Base-by-base conservation (phyloP, 129 eudicot genomes). In the Lactuca sativa region DNA sequence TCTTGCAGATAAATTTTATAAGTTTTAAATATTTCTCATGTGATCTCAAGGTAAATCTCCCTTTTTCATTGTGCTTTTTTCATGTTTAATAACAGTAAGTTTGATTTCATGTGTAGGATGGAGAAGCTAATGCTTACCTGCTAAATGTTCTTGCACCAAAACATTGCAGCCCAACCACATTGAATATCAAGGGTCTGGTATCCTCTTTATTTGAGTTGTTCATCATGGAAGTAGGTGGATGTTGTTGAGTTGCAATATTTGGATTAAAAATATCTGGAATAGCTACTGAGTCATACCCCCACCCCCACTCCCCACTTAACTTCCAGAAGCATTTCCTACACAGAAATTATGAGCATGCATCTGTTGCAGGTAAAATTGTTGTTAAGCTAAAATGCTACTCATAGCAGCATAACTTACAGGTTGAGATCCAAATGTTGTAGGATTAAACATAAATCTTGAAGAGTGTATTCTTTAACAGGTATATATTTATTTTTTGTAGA, bases 201-300 rank as follows among this genome's bases (percentile, higher is more conserved):
- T 90, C 99, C 71, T 90, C 97, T 81, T 84, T 88, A 83, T 87
- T 92, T 4, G 97, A 64, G 64, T 67, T 74, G 64, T 85, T 93
- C 87, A 85, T 85, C 75, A 82, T 69, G 37, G 88, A 75, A 67
- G 79, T 82, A 31, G 96, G 82, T 71, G 78, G 72, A 75, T 85
- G 82, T 71, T 80, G 73, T 79, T 85, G 92, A 75, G 69, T 74
- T 36, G 87, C 86, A 54, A 78, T 54, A 62, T 34, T 66, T 65
- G 99, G 86, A 80, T 87, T 89, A 72, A 93, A 93, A 54, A 90
- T 83, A 83, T 93, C 99, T 5, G 97, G 99, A 51, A 85, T 62
- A 33, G 95, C 77, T 18, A 1, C 21, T 1, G 98, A 80, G 62
- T 76, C 9, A 77, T 73, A 66, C 33, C 83, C 84, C 14, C 80